These are phyloP conservation scores for Monosporascus sp. DNA, from an alignment of 2,329 filamentous ascomycete species.

Conservation along the genomic window DNA sequence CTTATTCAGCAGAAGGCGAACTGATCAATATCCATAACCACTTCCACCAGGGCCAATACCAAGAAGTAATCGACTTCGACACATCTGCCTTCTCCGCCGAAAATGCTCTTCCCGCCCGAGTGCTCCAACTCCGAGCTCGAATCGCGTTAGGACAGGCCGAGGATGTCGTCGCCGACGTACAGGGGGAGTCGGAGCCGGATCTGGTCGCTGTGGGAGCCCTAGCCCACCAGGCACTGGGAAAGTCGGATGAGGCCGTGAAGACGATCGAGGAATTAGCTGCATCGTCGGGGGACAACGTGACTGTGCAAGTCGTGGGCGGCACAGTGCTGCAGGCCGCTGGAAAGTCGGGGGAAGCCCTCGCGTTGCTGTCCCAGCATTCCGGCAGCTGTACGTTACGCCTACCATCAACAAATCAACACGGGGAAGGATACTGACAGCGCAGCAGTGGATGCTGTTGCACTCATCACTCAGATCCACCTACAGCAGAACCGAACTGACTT, in stretches of 20 bases:
- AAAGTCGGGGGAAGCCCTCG: constrained; percentile 79
- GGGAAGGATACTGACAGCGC: constrained; percentile 13
- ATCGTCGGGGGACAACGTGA: constrained; percentile 64
- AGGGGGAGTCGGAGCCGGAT: constrained; percentile 61
- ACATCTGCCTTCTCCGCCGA: constrained; percentile 70
- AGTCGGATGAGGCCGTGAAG: constrained; percentile 55
- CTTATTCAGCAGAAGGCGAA: constrained; percentile 66
- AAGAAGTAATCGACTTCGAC: constrained; percentile 80
- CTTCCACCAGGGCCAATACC: constrained; percentile 78
- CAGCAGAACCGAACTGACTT: constrained; percentile 88
- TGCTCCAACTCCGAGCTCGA: constrained; percentile 76
- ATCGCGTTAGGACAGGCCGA: constrained; percentile 75
- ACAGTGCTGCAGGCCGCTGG: constrained; percentile 75
- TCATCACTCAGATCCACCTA: constrained; percentile 89
- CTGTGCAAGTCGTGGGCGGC: constrained; percentile 77
- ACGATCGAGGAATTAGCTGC: constrained; percentile 62
- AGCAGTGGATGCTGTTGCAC: constrained; percentile 67
- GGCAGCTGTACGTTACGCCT: constrained; percentile 63
- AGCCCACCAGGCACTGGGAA: constrained; percentile 59
- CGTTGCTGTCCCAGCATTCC: constrained; percentile 75
- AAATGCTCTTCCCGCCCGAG: constrained; percentile 69
- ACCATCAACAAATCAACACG: no score
- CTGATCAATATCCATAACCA: constrained; percentile 66
- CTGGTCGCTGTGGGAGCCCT: constrained; percentile 71
- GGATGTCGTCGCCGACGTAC: constrained; percentile 64